Evolutionary conservation across 2,329 filamentous ascomycete species (phyloP), one percentile per base, ranked within the genome.

Genomic region (Epichloe baconii): DNA sequence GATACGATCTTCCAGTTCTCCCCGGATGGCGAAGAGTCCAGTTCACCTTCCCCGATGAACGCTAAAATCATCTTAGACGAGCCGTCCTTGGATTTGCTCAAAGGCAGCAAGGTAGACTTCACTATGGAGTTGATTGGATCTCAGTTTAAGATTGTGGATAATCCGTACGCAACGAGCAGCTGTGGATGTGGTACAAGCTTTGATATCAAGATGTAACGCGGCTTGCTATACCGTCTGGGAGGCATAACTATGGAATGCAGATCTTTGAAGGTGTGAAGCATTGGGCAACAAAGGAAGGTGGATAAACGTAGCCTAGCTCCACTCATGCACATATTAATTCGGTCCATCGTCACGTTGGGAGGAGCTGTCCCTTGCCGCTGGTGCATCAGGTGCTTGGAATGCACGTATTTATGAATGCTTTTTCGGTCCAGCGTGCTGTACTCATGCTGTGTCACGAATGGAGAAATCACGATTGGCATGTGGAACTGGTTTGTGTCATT

Each of bases 131-230:
- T 98, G 69, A 96, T 96, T 63, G 75, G 75, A 11, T 78, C 75
- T 1, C 90, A 97, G 70, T 98, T 98, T 69, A 95, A 95, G 75
- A 89, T 98, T 62, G 83, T 88, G 54, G 90, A 95, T 60, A 98
- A 97, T 63, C 93, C 93, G 0, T 74, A 82, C 41, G 93, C 93
- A 4, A 88, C 86, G 52, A 97, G 90, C 68, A 95, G 87, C 66
- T 98, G 93, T 71, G 93, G 93, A 1, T 98, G 93, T 68, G 93
- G 93, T 7, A 96, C 91, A 15, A 97, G 91, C 65, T 98, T 98
- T 68, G 93, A 97, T 70, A 88, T 97, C 57, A 88, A 90, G 64
- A 69, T 78, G 65, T 83, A 70, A 57, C 8, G 26, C 31, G 17
- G 8, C 41, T 47, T 26, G 17, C 40, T 10, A 4, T 5, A 23